Base-by-base conservation (phyloP, 176 grass and related monocot genomes). In the Triticum timopheevii region DNA sequence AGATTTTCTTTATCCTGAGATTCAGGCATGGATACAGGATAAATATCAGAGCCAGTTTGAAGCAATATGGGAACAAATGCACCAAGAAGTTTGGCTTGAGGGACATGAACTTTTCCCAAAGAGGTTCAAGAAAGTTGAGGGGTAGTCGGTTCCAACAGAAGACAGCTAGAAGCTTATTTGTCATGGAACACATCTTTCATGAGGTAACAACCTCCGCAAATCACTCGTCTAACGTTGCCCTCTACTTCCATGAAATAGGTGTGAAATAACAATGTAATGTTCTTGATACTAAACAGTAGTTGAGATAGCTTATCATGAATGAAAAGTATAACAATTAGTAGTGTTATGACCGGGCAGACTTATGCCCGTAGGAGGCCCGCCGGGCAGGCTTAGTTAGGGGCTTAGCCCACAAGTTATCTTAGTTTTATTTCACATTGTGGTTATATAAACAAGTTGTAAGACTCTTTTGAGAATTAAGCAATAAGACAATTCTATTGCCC, bases 61-160 rank as follows among this genome's bases (percentile, higher is more conserved):
- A 19, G n/a, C 82, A 64, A 84, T 87, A 35, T 95, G 91, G 94
- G 84, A 91, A 79, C 84, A 82, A 76, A 93, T 95, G 94, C 94
- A 93, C 25, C 68, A 70, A 72, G 84, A 95, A 64, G 94, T 86
- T 86, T 40, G 13, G 49, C 86, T 89, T 16, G 82, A 93, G 62
- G 89, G 89, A 15, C n/a, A 36, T 54, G 74, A 95, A 45, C 91
- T 95, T 82, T 95, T 89, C 49, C 87, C 89, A 40, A 95, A 93
- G 82, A 87, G 87, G 23, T 90, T 77, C 45, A 95, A 95, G 82
- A 89, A 93, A 83, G 86, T 81, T 77, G 84, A 85, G 76, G 4
- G 56, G 6, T 78, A 88, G 70, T 72, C 19, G 20, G 4, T 77
- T 50, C 40, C 31, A 69, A 50, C 2, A 85, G 11, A 76, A 63